phyloP scores from a whole-genome alignment of 1,139 yeast species.

The Candida sp. region DNA sequence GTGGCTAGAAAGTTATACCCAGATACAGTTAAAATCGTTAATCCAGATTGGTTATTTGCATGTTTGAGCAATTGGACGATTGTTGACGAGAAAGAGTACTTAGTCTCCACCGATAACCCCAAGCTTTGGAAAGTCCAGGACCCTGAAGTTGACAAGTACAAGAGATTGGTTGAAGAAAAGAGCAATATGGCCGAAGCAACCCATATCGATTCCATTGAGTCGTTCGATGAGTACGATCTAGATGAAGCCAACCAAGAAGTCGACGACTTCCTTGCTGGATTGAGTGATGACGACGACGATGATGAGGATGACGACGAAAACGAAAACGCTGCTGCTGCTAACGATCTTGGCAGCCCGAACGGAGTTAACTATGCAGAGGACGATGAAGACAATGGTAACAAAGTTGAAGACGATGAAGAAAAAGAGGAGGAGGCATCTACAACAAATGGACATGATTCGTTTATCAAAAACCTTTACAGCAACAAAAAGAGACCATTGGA shows the following conservation, averaged over 20 bases:
- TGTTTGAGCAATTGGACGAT: conserved; percentile 82
- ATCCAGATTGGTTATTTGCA: conserved; percentile 91
- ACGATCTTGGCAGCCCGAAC: conserved; percentile 14
- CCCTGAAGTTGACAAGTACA: conserved; percentile 48
- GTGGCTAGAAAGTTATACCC: conserved; percentile 68
- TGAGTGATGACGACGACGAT: conserved; percentile 53
- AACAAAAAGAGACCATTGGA: conserved; percentile 25
- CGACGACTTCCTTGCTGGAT: conserved; percentile 61
- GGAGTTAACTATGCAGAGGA: conserved; percentile 16
- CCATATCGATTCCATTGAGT: conserved; percentile 31
- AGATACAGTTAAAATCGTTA: conserved; percentile 72
- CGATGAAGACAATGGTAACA: conserved; percentile 15
- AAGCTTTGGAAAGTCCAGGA: conserved; percentile 46
- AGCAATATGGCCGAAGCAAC: conserved; percentile 18
- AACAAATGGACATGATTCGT: conserved; percentile 24
- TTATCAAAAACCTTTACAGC: conserved; percentile 35
- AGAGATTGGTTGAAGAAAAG: conserved; percentile 31
- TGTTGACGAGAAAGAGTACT: conserved; percentile 65
- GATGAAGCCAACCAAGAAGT: conserved; percentile 63
- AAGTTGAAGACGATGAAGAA: conserved; percentile 12
- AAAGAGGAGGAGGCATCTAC: conserved; percentile 13
- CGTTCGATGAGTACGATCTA: conserved; percentile 49
- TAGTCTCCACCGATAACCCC: conserved; percentile 48
- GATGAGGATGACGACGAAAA: conserved; percentile 21
- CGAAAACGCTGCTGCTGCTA: conserved; percentile 20